These are phyloP conservation scores for Xylaria telfairii DNA, from an alignment of 495 filamentous ascomycete species.

Conservation along the genomic window DNA sequence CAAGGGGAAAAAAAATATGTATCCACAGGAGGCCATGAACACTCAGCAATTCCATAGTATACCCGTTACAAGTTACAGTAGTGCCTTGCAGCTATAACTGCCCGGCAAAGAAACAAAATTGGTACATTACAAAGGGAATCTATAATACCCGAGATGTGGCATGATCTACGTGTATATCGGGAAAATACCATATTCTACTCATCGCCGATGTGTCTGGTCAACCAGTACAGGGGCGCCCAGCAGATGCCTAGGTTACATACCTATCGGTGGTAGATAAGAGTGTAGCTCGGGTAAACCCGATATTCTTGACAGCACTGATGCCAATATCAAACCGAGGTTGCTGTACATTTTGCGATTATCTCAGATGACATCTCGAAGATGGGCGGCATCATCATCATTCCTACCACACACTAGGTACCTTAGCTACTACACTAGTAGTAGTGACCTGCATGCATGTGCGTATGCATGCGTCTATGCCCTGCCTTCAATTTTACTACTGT, in stretches of 20 bases:
- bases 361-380: background rate
- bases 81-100: slow-evolving; percentile 10
- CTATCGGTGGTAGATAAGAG: background rate
- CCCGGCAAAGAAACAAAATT: background rate
- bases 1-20: background rate
- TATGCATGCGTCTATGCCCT: slow-evolving; percentile 16
- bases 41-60: background rate
- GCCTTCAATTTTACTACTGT: background rate
- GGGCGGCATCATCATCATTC: background rate
- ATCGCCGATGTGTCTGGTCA: background rate
- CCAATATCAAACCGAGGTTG: background rate
- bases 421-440: too few relatives aligned
- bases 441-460: slow-evolving; percentile 5
- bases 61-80: background rate
- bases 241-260: background rate
- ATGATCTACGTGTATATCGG: background rate
- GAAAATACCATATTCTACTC: background rate
- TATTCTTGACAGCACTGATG: slow-evolving; percentile 5
- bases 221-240: background rate
- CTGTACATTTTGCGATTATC: slow-evolving; percentile 7
- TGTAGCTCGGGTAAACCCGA: background rate
- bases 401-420: background rate
- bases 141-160: background rate
- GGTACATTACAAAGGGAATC: background rate
- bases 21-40: background rate